These are phyloP conservation scores for Phytophthora tubulina DNA, from an alignment of 352 stramenopile genomes.

Conservation along the genomic window DNA sequence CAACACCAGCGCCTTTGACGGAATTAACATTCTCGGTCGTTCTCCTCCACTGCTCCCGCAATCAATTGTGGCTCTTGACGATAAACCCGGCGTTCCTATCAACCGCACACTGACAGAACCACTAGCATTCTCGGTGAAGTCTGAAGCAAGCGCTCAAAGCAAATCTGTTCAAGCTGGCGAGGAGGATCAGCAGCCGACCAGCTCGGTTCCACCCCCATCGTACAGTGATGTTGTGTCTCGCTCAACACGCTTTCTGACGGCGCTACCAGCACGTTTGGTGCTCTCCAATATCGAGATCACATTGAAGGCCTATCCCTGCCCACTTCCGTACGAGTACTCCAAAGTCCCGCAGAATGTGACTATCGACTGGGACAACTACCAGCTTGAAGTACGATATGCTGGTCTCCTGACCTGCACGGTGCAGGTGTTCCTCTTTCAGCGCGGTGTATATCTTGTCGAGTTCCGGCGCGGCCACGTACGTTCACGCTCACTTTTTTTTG, in stretches of 20 bases:
- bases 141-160: neutral
- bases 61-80: constrained; percentile 16
- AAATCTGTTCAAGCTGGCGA: constrained; percentile 1
- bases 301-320: constrained; percentile 51
- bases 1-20: constrained; percentile 23
- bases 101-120: constrained; percentile 33
- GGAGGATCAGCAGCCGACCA: constrained; percentile 19
- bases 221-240: constrained; percentile 75
- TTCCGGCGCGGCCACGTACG: constrained; percentile 81
- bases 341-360: constrained; percentile 60
- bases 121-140: constrained; percentile 11
- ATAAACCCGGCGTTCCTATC: constrained; percentile 22
- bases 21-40: constrained; percentile 53
- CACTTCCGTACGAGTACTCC: constrained; percentile 53
- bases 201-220: constrained; percentile 41
- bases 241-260: constrained; percentile 79
- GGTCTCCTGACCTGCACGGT: constrained; percentile 76
- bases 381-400: constrained; percentile 74
- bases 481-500: constrained; percentile 1
- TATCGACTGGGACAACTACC: constrained; percentile 81
- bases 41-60: constrained; percentile 43
- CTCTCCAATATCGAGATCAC: constrained; percentile 75
- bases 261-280: constrained; percentile 69
- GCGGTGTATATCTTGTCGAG: constrained; percentile 84
- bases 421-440: constrained; percentile 85